phyloP scores from a whole-genome alignment of 805 yeast genomes.

The Komagataella ulmi region DNA sequence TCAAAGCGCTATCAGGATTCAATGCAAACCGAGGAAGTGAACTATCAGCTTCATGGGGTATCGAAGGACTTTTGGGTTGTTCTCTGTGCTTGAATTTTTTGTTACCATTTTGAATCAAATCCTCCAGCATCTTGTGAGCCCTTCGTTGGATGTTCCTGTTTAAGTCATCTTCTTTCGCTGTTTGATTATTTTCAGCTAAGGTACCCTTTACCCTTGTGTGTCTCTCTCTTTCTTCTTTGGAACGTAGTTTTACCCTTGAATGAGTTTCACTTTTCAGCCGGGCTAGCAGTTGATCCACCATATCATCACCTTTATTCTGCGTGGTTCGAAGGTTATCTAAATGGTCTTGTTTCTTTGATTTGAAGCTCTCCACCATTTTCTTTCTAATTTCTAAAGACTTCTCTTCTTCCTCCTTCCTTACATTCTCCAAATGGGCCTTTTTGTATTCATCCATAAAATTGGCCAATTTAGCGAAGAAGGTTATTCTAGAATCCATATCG shows the following conservation, averaged over 20 bases:
- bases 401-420: slow-evolving; percentile 55
- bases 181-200: neutral
- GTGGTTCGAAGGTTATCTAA: slow-evolving; percentile 9
- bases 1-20: neutral
- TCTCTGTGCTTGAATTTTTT: neutral
- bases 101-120: neutral
- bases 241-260: neutral
- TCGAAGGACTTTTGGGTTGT: neutral
- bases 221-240: neutral
- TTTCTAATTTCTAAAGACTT: slow-evolving; percentile 52
- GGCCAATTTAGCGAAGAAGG: slow-evolving; percentile 50
- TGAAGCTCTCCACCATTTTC: slow-evolving; percentile 30
- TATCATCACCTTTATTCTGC: slow-evolving; percentile 5
- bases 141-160: neutral
- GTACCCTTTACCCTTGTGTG: neutral
- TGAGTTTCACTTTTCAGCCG: neutral
- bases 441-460: slow-evolving; percentile 49
- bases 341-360: slow-evolving; percentile 9
- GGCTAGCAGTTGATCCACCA: neutral
- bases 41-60: neutral
- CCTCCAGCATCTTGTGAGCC: neutral
- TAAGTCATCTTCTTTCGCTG: neutral
- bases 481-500: slow-evolving; percentile 36
- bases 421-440: slow-evolving; percentile 51
- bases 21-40: neutral